Base-by-base conservation (phyloP, 768 basidiomycete genomes). In the Suillus placidus region DNA sequence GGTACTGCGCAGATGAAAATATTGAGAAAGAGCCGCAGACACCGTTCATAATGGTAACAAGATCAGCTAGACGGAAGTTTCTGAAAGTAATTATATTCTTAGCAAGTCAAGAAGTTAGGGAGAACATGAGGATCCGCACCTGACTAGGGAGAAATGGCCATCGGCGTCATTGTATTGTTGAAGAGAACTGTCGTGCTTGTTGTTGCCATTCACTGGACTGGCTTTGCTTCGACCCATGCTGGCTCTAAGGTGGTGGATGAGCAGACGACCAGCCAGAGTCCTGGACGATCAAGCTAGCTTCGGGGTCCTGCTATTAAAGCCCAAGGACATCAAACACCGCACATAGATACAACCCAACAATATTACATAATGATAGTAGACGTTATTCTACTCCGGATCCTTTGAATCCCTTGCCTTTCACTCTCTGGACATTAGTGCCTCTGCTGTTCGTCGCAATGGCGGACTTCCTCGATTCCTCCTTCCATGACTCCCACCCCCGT, bases 11-110 rank as follows among this genome's bases (percentile, higher is more conserved):
- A 7, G 94, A 95, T 43, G 90, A 93, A 78, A 99, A 95, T 75
- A 99, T 87, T 34, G 95, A 98, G 71, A 97, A 90, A 20, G 93
- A 92, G 65, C 97, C 97, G 80, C 97, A 99, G 77, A 99, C 91
- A 54, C 97, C 97, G 76, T 99, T 99, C 91, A 96, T 95, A 69
- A 99, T 95, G 42, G 97, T 99, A 71, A 99, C 95, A 61, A 97
- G 85, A 82, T 99, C 97, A 69, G 97, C 97, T 34, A 99, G 87
- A 62, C 96, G 93, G 76, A 99, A 99, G 78, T 98, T 99, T 71
- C 97, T 97, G 71, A 52, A 67, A 64, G 61, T 54, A 47, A 45
- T 62, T 66, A 69, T 61, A 71, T 68, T 60, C 68, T 61, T 68
- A 77, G 66, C 61, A 62, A 55, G 60, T 62, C 37, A 54, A 56